These are phyloP conservation scores for Lolium multiflorum DNA, from an alignment of 176 grass and related monocot species.

Conservation along the genomic window DNA sequence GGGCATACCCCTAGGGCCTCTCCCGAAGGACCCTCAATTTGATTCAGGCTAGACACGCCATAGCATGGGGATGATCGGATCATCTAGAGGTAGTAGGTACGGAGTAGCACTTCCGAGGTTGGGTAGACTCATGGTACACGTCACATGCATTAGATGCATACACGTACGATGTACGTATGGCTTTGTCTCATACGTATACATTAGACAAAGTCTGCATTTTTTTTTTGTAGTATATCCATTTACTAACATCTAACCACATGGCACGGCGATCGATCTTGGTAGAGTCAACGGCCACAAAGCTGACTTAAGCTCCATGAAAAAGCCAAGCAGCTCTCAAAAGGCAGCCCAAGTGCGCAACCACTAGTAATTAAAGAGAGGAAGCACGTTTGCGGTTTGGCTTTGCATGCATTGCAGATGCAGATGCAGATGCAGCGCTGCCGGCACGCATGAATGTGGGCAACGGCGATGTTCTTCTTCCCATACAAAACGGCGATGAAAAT, in stretches of 20 bases:
- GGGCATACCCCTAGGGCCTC: no score
- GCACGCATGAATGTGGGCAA: not conserved
- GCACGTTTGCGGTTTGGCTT: not conserved
- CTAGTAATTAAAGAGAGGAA: not conserved
- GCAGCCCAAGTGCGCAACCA: not conserved
- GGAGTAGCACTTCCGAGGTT: no score
- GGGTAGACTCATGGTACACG: no score
- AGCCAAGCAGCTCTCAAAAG: not conserved
- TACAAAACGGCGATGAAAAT: no score
- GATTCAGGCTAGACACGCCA: no score
- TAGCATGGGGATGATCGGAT: no score
- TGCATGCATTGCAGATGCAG: constrained; percentile 14
- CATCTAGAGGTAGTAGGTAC: no score
- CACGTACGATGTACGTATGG: no score
- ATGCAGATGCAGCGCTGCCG: not conserved
- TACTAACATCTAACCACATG: not conserved
- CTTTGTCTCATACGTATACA: no score
- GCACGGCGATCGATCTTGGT: not conserved
- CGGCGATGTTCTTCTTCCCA: no score
- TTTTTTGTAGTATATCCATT: not conserved
- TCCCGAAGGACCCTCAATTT: no score
- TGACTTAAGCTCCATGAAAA: not conserved
- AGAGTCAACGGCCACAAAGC: constrained; percentile 25
- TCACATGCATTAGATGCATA: no score
- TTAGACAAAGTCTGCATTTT: not conserved